phyloP scores from a whole-genome alignment of 2,329 filamentous ascomycete genomes.

The Sodiomyces alkalinus region DNA sequence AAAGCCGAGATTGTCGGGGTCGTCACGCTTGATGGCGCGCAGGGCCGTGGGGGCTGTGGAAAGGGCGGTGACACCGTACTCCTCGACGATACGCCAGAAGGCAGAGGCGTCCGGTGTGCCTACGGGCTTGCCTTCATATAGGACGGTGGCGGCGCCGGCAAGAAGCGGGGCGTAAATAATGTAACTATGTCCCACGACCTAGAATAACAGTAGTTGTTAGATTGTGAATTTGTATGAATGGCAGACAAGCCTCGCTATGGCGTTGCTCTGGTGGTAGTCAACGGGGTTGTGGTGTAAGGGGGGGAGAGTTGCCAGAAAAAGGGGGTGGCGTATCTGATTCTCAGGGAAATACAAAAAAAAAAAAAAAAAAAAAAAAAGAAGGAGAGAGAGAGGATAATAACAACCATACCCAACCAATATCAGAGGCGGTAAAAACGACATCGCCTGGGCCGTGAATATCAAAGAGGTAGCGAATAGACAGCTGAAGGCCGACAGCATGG shows the following conservation, averaged over 20 bases:
- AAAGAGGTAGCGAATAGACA: conserved; percentile 73
- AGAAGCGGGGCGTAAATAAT: conserved; percentile 83
- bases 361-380: no score
- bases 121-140: conserved; percentile 90
- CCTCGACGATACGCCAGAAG: conserved; percentile 77
- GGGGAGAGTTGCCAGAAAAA: no score
- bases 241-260: no score
- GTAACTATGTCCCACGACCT: conserved; percentile 51
- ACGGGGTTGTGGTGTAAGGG: no score
- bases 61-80: conserved; percentile 70
- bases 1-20: conserved; percentile 58
- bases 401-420: conserved; percentile 67
- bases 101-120: conserved; percentile 77
- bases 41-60: conserved; percentile 83
- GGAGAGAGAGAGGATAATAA: not conserved
- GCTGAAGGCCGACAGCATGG: conserved; percentile 70
- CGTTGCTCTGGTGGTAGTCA: no score
- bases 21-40: conserved; percentile 73
- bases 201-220: not conserved
- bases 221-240: no score
- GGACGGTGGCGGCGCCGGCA: conserved; percentile 67
- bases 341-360: no score
- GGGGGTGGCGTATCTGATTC: no score
- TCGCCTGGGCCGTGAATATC: conserved; percentile 71
- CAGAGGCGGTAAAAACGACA: conserved; percentile 57